Percentiles rank a stretch among this genome's conserved stretches.
Evolutionary conservation across 2,329 filamentous ascomycete species (phyloP).

Genomic region (Penicillium crustosum): DNA sequence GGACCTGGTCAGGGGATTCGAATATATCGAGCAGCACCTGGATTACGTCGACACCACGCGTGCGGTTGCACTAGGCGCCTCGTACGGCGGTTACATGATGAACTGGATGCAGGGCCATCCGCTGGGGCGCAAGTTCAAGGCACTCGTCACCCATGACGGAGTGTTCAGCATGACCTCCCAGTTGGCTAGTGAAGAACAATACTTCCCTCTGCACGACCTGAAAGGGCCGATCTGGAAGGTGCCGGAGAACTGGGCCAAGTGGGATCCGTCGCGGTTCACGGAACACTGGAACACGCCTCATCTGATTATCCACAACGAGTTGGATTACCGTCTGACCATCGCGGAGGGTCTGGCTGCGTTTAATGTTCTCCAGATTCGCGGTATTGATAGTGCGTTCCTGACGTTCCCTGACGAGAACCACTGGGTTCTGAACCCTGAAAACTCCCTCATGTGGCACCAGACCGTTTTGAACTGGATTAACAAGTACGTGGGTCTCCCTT

Average conservation of each 20-base stretch:
- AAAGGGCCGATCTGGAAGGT: conserved; percentile 53
- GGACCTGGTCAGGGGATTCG: conserved; percentile 57
- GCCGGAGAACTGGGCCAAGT: conserved; percentile 54
- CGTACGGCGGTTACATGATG: conserved; percentile 62
- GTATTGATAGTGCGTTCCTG: conserved; percentile 73
- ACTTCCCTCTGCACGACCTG: conserved; percentile 56
- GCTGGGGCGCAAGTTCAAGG: conserved; percentile 57
- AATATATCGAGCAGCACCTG: conserved; percentile 52
- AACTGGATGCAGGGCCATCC: conserved; percentile 59
- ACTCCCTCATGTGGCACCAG: conserved; percentile 84
- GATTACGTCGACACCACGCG: conserved; percentile 55
- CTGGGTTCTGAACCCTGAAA: conserved; percentile 89
- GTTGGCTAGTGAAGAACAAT: conserved; percentile 54
- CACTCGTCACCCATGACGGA: conserved; percentile 57
- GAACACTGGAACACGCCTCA: conserved; percentile 81
- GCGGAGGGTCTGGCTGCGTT: conserved; percentile 82
- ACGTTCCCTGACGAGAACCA: conserved; percentile 79
- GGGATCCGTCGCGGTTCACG: conserved; percentile 58
- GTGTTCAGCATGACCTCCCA: conserved; percentile 47
- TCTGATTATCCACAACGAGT: conserved; percentile 83
- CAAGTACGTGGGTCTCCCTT: conserved; percentile 54
- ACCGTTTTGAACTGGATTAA: conserved; percentile 79
- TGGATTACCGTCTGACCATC: conserved; percentile 85
- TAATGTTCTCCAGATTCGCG: conserved; percentile 75
- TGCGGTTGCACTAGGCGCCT: conserved; percentile 54